Evolutionary conservation across 768 basidiomycete genomes (phyloP).

Genomic region (Termitomyces sp.): DNA sequence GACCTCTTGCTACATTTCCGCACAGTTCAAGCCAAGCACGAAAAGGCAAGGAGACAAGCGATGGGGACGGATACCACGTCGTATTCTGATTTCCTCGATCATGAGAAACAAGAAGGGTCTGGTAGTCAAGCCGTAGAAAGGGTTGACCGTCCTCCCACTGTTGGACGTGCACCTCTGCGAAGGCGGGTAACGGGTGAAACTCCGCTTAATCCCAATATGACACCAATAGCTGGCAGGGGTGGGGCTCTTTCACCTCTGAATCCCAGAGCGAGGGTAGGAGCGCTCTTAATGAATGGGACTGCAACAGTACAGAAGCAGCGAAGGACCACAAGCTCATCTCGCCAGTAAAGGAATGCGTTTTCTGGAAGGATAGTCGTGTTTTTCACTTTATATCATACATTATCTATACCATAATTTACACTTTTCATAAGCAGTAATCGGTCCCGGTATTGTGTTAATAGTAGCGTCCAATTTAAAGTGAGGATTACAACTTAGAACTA

Average conservation of each 20-base stretch:
- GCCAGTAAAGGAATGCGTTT: slow-evolving; percentile 22
- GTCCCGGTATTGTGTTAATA: neutral
- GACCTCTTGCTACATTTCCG: slow-evolving; percentile 93
- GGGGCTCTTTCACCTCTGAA: slow-evolving; percentile 71
- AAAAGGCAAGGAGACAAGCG: slow-evolving; percentile 82
- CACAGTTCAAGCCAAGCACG: slow-evolving; percentile 83
- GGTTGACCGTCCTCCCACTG: slow-evolving; percentile 22
- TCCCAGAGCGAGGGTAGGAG: slow-evolving; percentile 58
- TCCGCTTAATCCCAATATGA: slow-evolving; percentile 25
- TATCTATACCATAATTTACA: slow-evolving; percentile 12
- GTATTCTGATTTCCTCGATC: slow-evolving; percentile 46
- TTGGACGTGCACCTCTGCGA: slow-evolving; percentile 47
- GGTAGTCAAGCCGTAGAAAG: slow-evolving; percentile 22
- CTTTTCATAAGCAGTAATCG: slow-evolving; percentile 6
- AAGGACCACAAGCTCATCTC: slow-evolving; percentile 38
- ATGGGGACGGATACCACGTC: slow-evolving; percentile 60
- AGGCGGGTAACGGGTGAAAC: slow-evolving; percentile 62
- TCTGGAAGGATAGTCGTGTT: neutral
- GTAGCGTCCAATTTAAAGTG: neutral
- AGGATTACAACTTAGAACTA: slow-evolving; percentile 14
- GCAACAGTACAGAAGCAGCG: slow-evolving; percentile 23
- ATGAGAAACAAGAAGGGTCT: slow-evolving; percentile 37
- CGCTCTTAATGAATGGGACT: slow-evolving; percentile 32
- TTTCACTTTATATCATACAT: slow-evolving; percentile 7
- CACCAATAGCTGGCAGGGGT: slow-evolving; percentile 30